Base-by-base conservation (phyloP, 352 stramenopile genomes). In the Phytopythium mirpurense region DNA sequence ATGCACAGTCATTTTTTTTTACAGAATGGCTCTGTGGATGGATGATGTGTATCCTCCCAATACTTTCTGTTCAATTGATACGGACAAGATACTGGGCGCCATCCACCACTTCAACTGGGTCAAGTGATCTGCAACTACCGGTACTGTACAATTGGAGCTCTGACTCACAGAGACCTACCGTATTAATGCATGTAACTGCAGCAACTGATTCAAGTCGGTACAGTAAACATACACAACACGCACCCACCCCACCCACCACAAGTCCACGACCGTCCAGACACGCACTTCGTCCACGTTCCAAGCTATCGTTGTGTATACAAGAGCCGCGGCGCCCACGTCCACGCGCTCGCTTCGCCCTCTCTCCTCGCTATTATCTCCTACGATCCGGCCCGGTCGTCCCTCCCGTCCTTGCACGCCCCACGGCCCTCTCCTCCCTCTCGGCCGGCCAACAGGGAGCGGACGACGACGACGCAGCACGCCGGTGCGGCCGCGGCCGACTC, bases 361-460 rank as follows among this genome's bases (percentile, higher is more conserved):
- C 40, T 45, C 40, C 40, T 45, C 40, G 40, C 40, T 45, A 45
- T 29, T 45, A 45, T 45, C 40, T 45, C 40, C 40, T 45, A 45
- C 40, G 40, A 21, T 8, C 37, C 29, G 29, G n/a, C 10, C 21
- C 19, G 9, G 35, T 41, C 38, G 40, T 26, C 40, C 9, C 21
- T 15, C 14, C 12, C 38, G n/a, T n/a, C n/a, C n/a, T n/a, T n/a
- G n/a, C n/a, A n/a, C 38, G 38, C 15, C 38, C 19, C 27, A 4
- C 0, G 16, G 6, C 21, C 35, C 16, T 41, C 35, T 41, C 35
- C 35, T 41, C 35, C 5, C 9, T 19, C 35, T 21, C 2, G 10
- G 40, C 19, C 37, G 19, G n/a, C 19, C 40, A 41, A 5, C 16
- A 21, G 16, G 35, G 14, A 19, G 18, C n/a, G n/a, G n/a, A n/a